Evolutionary conservation across 306 rosid genomes (phyloP).

Genomic region (Glycine soja): DNA sequence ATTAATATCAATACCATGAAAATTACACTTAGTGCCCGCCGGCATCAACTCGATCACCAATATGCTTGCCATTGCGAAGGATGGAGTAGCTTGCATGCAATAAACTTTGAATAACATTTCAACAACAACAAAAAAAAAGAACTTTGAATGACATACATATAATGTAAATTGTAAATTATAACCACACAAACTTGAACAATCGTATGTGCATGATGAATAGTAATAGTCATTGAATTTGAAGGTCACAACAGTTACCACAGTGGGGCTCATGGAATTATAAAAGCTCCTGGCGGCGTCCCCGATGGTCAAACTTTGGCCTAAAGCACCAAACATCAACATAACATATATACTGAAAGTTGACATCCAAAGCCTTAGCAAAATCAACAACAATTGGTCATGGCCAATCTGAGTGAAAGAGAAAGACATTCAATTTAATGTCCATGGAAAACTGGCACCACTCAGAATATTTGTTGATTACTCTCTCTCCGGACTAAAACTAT

Average conservation of each 20-base stretch:
- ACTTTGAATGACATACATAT: neutral
- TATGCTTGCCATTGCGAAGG: neutral
- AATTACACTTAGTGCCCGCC: neutral
- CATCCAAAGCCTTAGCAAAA: too few species aligned
- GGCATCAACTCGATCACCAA: too few species aligned
- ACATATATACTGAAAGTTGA: too few species aligned
- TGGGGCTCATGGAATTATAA: neutral
- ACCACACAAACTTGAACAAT: neutral
- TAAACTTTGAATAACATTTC: neutral
- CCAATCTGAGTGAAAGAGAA: neutral
- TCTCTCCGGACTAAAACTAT: too few species aligned
- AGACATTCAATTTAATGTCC: neutral
- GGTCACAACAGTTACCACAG: neutral
- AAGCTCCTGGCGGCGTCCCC: neutral
- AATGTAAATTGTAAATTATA: neutral
- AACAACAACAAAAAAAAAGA: too few species aligned
- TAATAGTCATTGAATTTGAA: conserved; percentile 27
- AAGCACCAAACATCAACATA: neutral
- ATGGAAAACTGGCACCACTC: neutral
- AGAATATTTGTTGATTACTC: too few species aligned
- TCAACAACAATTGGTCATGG: neutral
- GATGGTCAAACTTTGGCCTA: neutral
- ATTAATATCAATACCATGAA: neutral
- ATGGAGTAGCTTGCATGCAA: conserved; percentile 24
- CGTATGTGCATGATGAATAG: neutral